Base-by-base conservation (phyloP, 306 rosid species). In the Prunus mume region DNA sequence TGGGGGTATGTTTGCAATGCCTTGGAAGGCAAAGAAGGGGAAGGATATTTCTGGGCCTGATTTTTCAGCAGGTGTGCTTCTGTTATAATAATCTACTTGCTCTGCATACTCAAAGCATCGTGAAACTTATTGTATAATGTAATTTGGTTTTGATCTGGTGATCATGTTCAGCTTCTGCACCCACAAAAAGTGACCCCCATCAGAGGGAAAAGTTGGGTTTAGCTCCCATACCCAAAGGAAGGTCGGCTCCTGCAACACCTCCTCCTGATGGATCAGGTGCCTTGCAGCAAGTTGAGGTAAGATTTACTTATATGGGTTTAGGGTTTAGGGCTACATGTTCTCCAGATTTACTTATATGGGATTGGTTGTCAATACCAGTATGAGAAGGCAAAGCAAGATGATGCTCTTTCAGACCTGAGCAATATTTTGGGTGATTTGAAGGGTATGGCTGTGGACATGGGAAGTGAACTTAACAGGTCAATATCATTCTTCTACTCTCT, bases 401-500 rank as follows among this genome's bases (percentile, higher is more conserved):
- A 89, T 77, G 96, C 80, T 65, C 93, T 96, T 45, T 80, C 88
- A 9, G 98, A 88, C 82, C 73, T 96, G 45, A 96, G 99, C 81
- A 82, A 87, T 66, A 91, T 96, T 66, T 79, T 96, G 83, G 99
- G 97, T 24, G 99, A 93, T 86, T 85, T 96, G 91, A 96, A 93
- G 93, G 88, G 86, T 18, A 91, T 96, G 97, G 99, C 99, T 8
- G 19, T 83, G 69, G 82, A 77, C 66, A 96, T 96, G 97, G 99
- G 99, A 81, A 4, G 77, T 73, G 99, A 96, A 85, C 89, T 96
- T 50, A 87, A 93, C 71, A 91, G 86, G 99, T 93, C 18, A 27
- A 41, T 74, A 32, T 15, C 18, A 28, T 12, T 64, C 19, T 52
- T 68, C 19, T 9, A 25, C 24, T 28, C 70, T 62, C 9, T 74